Percentiles rank a stretch among this genome's conserved stretches.
Conservation (phyloP, 1,139 yeast species). For the Trichomonascaceae sp. region DNA sequence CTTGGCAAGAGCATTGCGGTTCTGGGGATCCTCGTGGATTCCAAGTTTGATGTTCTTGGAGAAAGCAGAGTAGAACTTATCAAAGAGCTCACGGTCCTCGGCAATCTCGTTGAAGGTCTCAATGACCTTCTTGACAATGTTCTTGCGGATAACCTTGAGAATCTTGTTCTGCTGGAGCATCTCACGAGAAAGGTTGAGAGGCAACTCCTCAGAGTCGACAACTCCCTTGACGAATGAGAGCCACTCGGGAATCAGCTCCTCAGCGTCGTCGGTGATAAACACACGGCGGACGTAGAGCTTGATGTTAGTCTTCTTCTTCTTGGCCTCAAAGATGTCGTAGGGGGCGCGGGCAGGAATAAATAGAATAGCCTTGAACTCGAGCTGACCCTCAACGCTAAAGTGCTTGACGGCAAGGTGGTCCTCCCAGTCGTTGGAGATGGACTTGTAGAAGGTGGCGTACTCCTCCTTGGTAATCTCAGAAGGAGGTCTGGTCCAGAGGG, state of each 20-base stretch:
- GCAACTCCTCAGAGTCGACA: conserved; percentile 99
- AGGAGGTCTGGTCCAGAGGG: conserved; percentile 99
- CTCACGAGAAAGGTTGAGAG: conserved; percentile 99
- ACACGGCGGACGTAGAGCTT: conserved; percentile 99
- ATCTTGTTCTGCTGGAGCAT: conserved; percentile 99
- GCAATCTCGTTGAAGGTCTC: conserved; percentile 99
- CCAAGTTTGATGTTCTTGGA: conserved; percentile 98
- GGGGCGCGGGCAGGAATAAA: conserved; percentile 99
- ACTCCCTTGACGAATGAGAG: conserved; percentile 96
- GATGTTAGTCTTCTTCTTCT: conserved; percentile 99
- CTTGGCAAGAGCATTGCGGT: conserved; percentile 92
- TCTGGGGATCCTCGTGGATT: conserved; percentile 97
- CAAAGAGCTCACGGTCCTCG: conserved; percentile 97
- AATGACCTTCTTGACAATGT: conserved; percentile 95
- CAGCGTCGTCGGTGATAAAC: conserved; percentile 98
- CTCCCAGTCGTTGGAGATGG: conserved; percentile 99
- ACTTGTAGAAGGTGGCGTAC: conserved; percentile 98
- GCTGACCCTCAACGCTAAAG: conserved; percentile 99
- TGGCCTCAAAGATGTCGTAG: conserved; percentile 89
- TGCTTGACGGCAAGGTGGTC: conserved; percentile 99
- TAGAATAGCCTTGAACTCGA: conserved; percentile 96
- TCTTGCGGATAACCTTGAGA: conserved; percentile 98
- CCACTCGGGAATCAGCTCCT: conserved; percentile 99
- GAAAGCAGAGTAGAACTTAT: conserved; percentile 96
- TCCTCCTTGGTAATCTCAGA: conserved; percentile 96